Base-by-base conservation (phyloP, 805 yeast species). In the Pichia heedii region DNA sequence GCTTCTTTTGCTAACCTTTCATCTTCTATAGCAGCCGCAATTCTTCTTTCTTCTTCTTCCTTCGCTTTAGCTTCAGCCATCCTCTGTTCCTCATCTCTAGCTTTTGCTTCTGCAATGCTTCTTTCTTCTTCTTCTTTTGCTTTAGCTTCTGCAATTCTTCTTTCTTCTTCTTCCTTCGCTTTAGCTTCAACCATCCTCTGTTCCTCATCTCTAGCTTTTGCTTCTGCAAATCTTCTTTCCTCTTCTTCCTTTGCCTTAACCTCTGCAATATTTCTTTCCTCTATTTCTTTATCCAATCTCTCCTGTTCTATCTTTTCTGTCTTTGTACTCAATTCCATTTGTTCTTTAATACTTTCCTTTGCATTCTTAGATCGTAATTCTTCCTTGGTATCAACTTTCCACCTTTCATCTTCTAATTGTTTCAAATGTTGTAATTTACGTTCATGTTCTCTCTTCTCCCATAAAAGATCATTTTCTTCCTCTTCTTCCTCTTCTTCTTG, bases 401-500 rank as follows among this genome's bases (percentile, higher is more conserved):
- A 18, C 34, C 13, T 38, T 21, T 39, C 18, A 11, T 32, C 41
- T 4, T 26, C 24, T 27, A 37, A 29, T 11, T 37, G 27, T 16
- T 37, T 27, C 13, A 15, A 26, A 18, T 33, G 18, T 22, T 34
- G 4, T 11, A 20, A 12, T 33, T 32, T 32, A 16, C 22, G 22
- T 32, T 41, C 27, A 9, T 30, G 36, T 22, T 43, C 40, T 26
- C 27, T 40, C 11, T 39, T 12, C 15, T 34, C 46, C 39, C 36
- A 43, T 18, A 43, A 5, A 12, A 32, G 30, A 9, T 44, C 46
- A 16, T 32, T 36, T 19, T 44, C 46, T 3, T 40, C 46, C 3
- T 39, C 43, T 12, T 44, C 43, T 15, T 26, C 21, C 18, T 36
- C 43, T 11, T 36, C 43, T 5, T n/a, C 19, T 3, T 40, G 33